Percentiles rank a stretch among this genome's conserved stretches.
These are phyloP conservation scores for Debaryomyces castellii DNA, from an alignment of 805 yeast genomes.

Conservation along the genomic window DNA sequence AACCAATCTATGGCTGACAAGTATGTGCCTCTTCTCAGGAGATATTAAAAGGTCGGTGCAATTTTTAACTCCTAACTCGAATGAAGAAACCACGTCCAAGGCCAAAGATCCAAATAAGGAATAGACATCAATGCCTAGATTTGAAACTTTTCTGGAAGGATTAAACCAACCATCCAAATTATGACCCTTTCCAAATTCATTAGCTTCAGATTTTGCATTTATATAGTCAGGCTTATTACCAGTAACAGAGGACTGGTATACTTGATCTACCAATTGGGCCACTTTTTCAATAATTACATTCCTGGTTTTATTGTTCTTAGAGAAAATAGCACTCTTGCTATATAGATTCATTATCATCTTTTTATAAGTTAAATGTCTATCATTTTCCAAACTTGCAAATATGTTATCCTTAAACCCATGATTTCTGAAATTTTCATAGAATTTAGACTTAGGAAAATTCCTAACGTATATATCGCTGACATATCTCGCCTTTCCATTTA, in stretches of 20 bases:
- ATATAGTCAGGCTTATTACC: constrained; percentile 32
- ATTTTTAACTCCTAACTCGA: constrained; percentile 53
- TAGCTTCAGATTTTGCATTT: constrained; percentile 30
- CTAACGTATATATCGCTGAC: constrained; percentile 56
- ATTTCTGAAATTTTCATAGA: constrained; percentile 59
- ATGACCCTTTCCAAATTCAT: constrained; percentile 36
- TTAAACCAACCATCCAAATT: constrained; percentile 33
- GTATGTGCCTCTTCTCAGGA: constrained; percentile 36
- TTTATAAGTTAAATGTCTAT: constrained; percentile 43
- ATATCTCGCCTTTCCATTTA: constrained; percentile 49
- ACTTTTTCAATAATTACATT: constrained; percentile 25
- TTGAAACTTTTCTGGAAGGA: constrained; percentile 12
- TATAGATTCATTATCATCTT: constrained; percentile 32
- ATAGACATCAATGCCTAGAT: constrained; percentile 54
- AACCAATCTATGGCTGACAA: constrained; percentile 46
- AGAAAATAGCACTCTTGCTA: constrained; percentile 34
- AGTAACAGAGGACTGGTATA: constrained; percentile 26
- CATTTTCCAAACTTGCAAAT: constrained; percentile 53
- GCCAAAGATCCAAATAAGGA: constrained; percentile 69
- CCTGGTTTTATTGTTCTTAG: constrained; percentile 28
- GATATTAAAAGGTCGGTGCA: constrained; percentile 46
- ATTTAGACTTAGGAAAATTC: constrained; percentile 55
- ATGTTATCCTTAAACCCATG: constrained; percentile 56
- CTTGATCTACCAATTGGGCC: constrained; percentile 23
- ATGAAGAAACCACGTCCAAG: constrained; percentile 64